Percentiles rank a stretch among this genome's conserved stretches.
Conservation (phyloP, 140 eudicot genomes). For the Cichorium intybus region DNA sequence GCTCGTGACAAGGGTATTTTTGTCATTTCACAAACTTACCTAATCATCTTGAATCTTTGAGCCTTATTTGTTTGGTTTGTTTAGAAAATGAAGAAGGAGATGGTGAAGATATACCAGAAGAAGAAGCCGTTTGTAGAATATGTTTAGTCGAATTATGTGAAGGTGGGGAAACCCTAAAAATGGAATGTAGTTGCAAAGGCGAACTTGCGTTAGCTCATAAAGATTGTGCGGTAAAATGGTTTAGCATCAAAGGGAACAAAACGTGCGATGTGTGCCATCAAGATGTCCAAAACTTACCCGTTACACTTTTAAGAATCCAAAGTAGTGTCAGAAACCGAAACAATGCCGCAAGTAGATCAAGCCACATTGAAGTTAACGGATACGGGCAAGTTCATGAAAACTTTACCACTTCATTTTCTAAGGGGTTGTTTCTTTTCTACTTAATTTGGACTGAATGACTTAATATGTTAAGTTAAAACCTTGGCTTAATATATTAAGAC, state of each 20-base stretch:
- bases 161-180: conserved; percentile 89
- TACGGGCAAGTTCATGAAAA: conserved; percentile 47
- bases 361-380: conserved; percentile 43
- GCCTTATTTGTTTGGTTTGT: not conserved
- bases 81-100: conserved; percentile 43
- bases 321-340: conserved; percentile 40
- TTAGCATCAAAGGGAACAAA: conserved; percentile 87
- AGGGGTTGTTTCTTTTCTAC: too few species aligned
- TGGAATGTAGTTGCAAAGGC: conserved; percentile 98
- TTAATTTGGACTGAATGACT: not conserved
- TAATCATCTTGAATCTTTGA: not conserved
- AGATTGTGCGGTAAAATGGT: conserved; percentile 96
- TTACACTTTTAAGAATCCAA: conserved; percentile 76
- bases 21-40: not conserved
- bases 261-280: conserved; percentile 91
- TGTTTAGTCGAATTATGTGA: conserved; percentile 84
- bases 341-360: conserved; percentile 31
- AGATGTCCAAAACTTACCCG: conserved; percentile 76
- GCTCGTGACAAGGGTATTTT: conserved; percentile 52
- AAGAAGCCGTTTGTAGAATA: conserved; percentile 92
- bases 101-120: conserved; percentile 90
- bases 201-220: conserved; percentile 94
- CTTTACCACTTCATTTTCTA: too few species aligned
- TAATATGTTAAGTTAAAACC: too few species aligned
- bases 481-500: not conserved